Evolutionary conservation across 768 basidiomycete species (phyloP).

Genomic region (Candolleomyces efflorescens): DNA sequence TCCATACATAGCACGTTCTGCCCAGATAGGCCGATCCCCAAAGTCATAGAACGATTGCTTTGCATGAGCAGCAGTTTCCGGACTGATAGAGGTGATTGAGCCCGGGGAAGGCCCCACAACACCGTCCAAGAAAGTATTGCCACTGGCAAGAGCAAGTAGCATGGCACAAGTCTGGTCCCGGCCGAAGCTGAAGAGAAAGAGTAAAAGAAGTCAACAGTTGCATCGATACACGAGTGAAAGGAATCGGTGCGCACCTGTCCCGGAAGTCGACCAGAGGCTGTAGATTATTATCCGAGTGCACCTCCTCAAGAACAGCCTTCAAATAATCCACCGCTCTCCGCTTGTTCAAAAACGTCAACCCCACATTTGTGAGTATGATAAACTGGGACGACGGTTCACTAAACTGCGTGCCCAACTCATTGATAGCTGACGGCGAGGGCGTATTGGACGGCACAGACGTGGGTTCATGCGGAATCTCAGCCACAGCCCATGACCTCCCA

Average conservation of each 20-base stretch:
- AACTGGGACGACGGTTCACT: conserved; percentile 74
- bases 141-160: conserved; percentile 81
- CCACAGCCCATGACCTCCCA: conserved; percentile 83
- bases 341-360: conserved; percentile 76
- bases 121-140: conserved; percentile 73
- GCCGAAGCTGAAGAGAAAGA: conserved; percentile 59
- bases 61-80: conserved; percentile 67
- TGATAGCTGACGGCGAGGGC: conserved; percentile 55
- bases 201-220: background rate
- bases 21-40: conserved; percentile 80
- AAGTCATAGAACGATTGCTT: conserved; percentile 86
- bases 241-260: conserved; percentile 58
- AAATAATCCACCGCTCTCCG: conserved; percentile 84
- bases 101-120: conserved; percentile 44
- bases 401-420: conserved; percentile 82
- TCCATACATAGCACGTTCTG: conserved; percentile 74
- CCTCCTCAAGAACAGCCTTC: conserved; percentile 75
- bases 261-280: conserved; percentile 82
- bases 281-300: conserved; percentile 69
- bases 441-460: conserved; percentile 30
- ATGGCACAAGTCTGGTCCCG: conserved; percentile 91
- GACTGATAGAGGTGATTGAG: conserved; percentile 45
- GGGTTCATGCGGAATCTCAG: conserved; percentile 39
- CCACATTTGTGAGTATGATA: conserved; percentile 84
- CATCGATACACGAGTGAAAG: background rate